A percentile compares a stretch with the other conserved stretches of the same genome.
Conservation (phyloP, 331 rosid genomes). For the Telfairia occidentalis region DNA sequence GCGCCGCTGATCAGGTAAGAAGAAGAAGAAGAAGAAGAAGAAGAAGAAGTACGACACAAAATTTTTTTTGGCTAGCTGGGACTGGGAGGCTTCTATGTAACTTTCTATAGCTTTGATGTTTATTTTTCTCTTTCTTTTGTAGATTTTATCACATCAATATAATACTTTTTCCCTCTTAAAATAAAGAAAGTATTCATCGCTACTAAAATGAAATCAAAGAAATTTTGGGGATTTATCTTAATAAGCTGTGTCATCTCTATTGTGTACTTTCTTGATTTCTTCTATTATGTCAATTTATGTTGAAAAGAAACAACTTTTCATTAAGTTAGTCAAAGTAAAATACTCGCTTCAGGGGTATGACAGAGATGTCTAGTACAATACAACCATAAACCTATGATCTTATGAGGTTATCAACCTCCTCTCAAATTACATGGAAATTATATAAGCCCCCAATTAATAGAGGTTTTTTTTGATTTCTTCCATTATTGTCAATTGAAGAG, state of each 20-base stretch:
- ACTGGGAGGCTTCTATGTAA: not conserved
- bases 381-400: not conserved
- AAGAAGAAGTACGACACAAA: too few relatives aligned
- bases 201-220: not conserved
- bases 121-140: too few relatives aligned
- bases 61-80: not conserved
- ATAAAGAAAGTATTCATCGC: not conserved
- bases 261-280: not conserved
- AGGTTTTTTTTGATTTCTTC: conserved; percentile 2
- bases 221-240: not conserved
- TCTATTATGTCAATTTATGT: not conserved
- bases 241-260: not conserved
- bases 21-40: too few relatives aligned
- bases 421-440: not conserved
- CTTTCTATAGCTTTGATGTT: too few relatives aligned
- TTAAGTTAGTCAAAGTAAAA: not conserved
- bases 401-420: not conserved
- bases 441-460: not conserved
- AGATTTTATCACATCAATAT: too few relatives aligned
- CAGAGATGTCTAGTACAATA: not conserved
- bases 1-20: too few relatives aligned
- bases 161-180: not conserved
- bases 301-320: not conserved
- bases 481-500: not conserved
- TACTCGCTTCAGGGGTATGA: not conserved